These are phyloP conservation scores for Tuber melanosporum DNA, from an alignment of 495 filamentous ascomycete genomes.

Conservation along the genomic window DNA sequence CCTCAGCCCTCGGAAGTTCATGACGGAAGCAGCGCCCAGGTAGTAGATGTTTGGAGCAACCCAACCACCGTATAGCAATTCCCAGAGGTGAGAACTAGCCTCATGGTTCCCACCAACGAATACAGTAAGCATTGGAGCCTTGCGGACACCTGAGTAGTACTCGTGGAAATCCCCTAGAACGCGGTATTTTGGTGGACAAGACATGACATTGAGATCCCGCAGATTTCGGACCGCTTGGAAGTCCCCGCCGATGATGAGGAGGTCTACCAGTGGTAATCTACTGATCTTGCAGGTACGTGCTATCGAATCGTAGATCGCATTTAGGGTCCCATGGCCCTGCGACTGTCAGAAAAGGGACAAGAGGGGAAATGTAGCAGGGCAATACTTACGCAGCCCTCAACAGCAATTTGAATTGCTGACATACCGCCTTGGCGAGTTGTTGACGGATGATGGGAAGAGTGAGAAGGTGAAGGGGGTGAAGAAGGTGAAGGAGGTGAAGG, in stretches of 20 bases:
- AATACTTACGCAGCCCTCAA: slow-evolving; percentile 74
- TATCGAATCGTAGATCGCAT: slow-evolving; percentile 80
- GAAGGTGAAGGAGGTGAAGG: not conserved
- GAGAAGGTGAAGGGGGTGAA: not conserved
- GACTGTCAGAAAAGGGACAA: slow-evolving; percentile 9
- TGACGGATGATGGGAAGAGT: not conserved
- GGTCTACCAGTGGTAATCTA: slow-evolving; percentile 80
- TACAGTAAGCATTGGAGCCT: slow-evolving; percentile 79
- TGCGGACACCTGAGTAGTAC: slow-evolving; percentile 74
- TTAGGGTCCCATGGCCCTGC: slow-evolving; percentile 82
- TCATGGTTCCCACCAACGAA: slow-evolving; percentile 96
- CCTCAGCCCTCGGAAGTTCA: slow-evolving; percentile 72
- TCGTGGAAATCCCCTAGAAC: slow-evolving; percentile 81
- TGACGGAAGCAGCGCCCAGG: slow-evolving; percentile 79
- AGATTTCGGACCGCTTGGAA: slow-evolving; percentile 84
- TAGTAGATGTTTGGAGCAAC: slow-evolving; percentile 96
- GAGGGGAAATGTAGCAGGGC: not conserved
- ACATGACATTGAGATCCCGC: slow-evolving; percentile 77
- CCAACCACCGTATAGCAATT: slow-evolving; percentile 93
- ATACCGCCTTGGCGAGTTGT: not conserved
- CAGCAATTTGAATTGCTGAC: slow-evolving; percentile 45
- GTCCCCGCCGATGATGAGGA: slow-evolving; percentile 77
- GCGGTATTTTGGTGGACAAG: slow-evolving; percentile 76
- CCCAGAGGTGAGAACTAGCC: slow-evolving; percentile 74
- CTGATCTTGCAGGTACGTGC: slow-evolving; percentile 55